Base-by-base conservation (phyloP, 768 basidiomycete species). In the Boletus bicolor region DNA sequence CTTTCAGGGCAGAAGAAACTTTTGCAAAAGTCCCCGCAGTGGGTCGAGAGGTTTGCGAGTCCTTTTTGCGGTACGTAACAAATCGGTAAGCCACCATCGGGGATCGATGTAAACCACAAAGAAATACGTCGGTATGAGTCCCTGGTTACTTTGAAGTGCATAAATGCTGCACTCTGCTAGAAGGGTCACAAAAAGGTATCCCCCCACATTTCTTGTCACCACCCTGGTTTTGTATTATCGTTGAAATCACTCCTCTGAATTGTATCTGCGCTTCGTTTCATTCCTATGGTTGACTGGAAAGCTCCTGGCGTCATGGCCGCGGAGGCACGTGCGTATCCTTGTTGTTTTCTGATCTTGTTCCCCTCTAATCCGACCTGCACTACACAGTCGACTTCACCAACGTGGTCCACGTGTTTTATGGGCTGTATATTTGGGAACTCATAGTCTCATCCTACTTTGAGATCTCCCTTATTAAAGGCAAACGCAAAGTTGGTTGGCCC, bases 391-490 rank as follows among this genome's bases (percentile, higher is more conserved):
- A 79, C 48, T 86, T 87, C 63, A 73, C 73, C 43, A 82, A 83
- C 61, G 68, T 87, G 41, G 77, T 85, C 28, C 84, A 85, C 61
- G 73, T 75, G n/a, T 75, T 86, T 51, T 84, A 83, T 57, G 87
- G 87, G 17, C 68, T 85, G 47, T 85, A 86, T 59, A 50, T 85
- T 30, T 89, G 86, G 86, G 87, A 89, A 63, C 57, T 89, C 41
- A 76, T 83, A 58, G 71, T 76, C 61, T 87, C 87, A 15, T 80
- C 70, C 54, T 77, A 78, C 57, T 89, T 90, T 58, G 87, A 90
- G 62, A 81, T 80, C 79, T 85, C 86, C 28, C 67, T 89, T 34
- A 53, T 88, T 41, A 78, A 76, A 30, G 65, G 79, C n/a, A 76
- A 77, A 51, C 80, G 86, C 44, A 78, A 73, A 62, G 82, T 87